These are phyloP conservation scores for Phytophthora palmivora DNA, from an alignment of 352 stramenopile species.

Conservation along the genomic window DNA sequence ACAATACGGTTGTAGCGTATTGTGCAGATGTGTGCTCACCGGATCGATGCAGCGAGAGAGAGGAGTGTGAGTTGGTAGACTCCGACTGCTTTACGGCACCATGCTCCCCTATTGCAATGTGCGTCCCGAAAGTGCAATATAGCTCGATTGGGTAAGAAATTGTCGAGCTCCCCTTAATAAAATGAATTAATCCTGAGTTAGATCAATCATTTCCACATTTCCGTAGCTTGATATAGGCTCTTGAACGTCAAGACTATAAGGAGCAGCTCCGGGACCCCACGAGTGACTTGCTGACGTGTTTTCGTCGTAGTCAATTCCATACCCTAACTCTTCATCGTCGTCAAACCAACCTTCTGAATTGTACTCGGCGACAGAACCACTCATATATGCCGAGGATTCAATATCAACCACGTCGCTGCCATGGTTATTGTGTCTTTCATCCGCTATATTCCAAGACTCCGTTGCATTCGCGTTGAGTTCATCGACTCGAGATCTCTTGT, in stretches of 20 bases:
- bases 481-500: constrained; percentile 7
- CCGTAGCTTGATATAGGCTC: background rate
- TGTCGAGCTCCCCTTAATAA: background rate
- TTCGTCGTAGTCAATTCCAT: background rate
- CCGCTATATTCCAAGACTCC: background rate
- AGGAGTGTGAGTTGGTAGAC: constrained; percentile 54
- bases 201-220: constrained; percentile 31
- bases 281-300: background rate
- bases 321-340: constrained; percentile 17
- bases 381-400: constrained; percentile 2
- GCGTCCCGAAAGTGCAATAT: constrained; percentile 43
- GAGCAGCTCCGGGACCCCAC: background rate
- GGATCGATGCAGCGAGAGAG: constrained; percentile 54
- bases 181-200: constrained; percentile 29
- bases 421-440: background rate
- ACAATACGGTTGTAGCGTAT: constrained; percentile 41
- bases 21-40: constrained; percentile 60
- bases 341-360: constrained; percentile 46
- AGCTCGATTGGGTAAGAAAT: background rate
- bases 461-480: background rate
- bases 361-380: constrained; percentile 17
- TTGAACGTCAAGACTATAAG: constrained; percentile 1
- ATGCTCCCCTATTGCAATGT: constrained; percentile 64
- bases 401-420: constrained; percentile 3
- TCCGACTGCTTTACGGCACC: constrained; percentile 62